Evolutionary conservation across 2,329 filamentous ascomycete species (phyloP).

Genomic region (Aspergillus fischeri): DNA sequence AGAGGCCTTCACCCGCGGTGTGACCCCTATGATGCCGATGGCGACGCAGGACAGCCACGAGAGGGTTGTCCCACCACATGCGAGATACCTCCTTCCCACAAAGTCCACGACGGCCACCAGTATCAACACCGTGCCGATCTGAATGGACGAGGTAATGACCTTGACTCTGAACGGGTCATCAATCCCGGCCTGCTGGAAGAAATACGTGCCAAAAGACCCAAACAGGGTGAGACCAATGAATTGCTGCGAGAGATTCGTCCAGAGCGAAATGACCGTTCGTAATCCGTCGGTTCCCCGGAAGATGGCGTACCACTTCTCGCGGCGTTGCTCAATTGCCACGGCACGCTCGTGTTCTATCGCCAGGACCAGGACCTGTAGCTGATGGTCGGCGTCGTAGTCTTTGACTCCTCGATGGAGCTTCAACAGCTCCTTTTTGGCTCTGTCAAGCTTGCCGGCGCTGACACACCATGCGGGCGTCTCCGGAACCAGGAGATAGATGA

Average conservation of each 20-base stretch:
- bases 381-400: constrained; percentile 6
- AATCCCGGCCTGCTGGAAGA: constrained; percentile 16
- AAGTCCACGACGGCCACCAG: constrained; percentile 1
- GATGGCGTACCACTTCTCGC: constrained; percentile 10
- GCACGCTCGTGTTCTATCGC: constrained; percentile 5
- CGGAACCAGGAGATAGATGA: constrained; percentile 3
- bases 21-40: constrained; percentile 3
- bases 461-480: constrained; percentile 6
- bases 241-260: constrained; percentile 14
- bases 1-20: not conserved
- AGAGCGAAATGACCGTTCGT: constrained; percentile 11
- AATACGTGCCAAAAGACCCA: constrained; percentile 16
- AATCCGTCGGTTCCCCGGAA: constrained; percentile 5
- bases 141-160: constrained; percentile 7
- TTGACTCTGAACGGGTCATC: constrained; percentile 9
- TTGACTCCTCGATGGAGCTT: not conserved
- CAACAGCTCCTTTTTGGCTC: constrained; percentile 1
- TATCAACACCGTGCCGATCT: constrained; percentile 1
- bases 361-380: constrained; percentile 1
- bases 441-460: constrained; percentile 1
- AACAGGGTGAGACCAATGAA: constrained; percentile 15
- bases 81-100: constrained; percentile 1
- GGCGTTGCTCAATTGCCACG: constrained; percentile 2
- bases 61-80: constrained; percentile 5
- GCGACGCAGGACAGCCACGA: constrained; percentile 7